Evolutionary conservation across 768 basidiomycete species (phyloP).

Genomic region (Boletus reticuloceps): DNA sequence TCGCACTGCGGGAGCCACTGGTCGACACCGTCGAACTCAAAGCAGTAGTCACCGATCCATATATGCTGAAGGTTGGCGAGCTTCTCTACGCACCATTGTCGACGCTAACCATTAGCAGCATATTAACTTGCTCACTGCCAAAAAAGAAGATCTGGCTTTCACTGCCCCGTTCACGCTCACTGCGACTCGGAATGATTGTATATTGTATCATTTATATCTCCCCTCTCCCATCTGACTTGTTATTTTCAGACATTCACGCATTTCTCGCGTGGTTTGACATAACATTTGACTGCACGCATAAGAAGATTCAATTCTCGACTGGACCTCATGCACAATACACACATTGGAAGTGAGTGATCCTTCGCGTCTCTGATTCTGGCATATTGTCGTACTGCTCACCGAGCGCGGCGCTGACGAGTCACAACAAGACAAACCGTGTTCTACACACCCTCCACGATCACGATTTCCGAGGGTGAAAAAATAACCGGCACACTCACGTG

Average conservation of each 20-base stretch:
- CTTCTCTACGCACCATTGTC: not conserved
- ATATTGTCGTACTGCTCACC: not conserved
- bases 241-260: conserved; percentile 78
- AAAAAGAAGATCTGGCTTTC: conserved; percentile 94
- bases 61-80: conserved; percentile 69
- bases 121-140: conserved; percentile 87
- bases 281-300: conserved; percentile 93
- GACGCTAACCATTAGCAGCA: conserved; percentile 46
- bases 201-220: conserved; percentile 25
- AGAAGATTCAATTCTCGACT: conserved; percentile 93
- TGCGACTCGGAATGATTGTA: conserved; percentile 90
- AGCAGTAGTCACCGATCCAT: conserved; percentile 92
- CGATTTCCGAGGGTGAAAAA: conserved; percentile 64
- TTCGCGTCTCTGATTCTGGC: not conserved
- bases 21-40: conserved; percentile 99
- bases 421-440: conserved; percentile 87
- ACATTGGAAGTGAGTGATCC: conserved; percentile 82
- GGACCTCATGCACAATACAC: conserved; percentile 97
- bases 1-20: conserved; percentile 92
- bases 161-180: conserved; percentile 72
- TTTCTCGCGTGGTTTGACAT: conserved; percentile 99
- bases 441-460: conserved; percentile 83
- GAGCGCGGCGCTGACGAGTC: not conserved
- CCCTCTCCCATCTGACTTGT: not conserved
- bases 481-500: conserved; percentile 74